Evolutionary conservation across 371 early-diverging fungal genomes (phyloP).

Genomic region (Blakeslea trispora): DNA sequence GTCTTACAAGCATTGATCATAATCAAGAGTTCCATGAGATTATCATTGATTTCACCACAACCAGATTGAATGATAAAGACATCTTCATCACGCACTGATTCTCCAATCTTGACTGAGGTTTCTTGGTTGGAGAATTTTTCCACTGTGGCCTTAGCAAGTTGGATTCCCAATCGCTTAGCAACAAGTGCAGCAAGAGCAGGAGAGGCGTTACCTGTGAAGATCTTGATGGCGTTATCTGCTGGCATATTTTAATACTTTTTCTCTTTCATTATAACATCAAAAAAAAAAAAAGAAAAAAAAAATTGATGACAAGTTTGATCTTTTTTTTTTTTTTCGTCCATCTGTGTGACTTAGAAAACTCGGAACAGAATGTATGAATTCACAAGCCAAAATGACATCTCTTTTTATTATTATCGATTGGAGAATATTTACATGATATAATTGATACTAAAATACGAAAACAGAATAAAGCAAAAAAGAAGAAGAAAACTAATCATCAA

Average conservation of each 20-base stretch:
- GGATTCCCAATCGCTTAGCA: conserved; percentile 86
- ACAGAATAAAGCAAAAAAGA: not conserved
- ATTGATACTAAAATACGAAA: too few relatives aligned
- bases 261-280: too few relatives aligned
- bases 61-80: conserved; percentile 90
- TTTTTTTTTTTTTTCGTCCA: too few relatives aligned
- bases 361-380: too few relatives aligned
- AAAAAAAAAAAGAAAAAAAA: too few relatives aligned
- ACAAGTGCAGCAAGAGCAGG: conserved; percentile 89
- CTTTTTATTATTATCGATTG: too few relatives aligned
- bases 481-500: conserved; percentile 30
- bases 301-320: too few relatives aligned
- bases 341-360: too few relatives aligned
- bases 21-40: conserved; percentile 94
- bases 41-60: conserved; percentile 92
- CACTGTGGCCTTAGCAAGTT: conserved; percentile 88
- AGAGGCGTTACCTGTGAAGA: conserved; percentile 97
- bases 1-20: conserved; percentile 97
- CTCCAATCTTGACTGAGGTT: conserved; percentile 94
- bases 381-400: too few relatives aligned
- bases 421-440: too few relatives aligned
- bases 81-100: conserved; percentile 95
- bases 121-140: conserved; percentile 97
- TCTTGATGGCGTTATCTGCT: conserved; percentile 71
- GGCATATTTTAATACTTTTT: too few relatives aligned